Evolutionary conservation across 2,329 filamentous ascomycete genomes (phyloP).

Genomic region (Chaetomium globosum): DNA sequence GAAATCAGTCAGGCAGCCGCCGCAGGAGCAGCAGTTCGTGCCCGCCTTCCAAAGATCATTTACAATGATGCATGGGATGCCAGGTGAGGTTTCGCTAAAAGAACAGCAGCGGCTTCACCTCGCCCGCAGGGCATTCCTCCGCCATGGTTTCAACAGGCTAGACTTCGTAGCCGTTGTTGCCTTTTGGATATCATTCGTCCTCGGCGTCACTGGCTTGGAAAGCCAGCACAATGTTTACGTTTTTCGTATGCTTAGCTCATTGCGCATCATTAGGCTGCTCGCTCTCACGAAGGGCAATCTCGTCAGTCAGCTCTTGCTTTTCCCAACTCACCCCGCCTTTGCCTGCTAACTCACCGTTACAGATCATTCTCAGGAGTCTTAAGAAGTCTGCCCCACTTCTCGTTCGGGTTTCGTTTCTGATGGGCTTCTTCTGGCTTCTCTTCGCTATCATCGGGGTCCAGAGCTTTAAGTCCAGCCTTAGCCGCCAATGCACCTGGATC

Average conservation of each 20-base stretch:
- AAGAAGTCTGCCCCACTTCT: slow-evolving; percentile 93
- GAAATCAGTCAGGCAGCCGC: slow-evolving; percentile 62
- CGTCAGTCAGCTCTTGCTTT: slow-evolving; percentile 53
- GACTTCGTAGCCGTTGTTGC: slow-evolving; percentile 94
- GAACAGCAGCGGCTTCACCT: slow-evolving; percentile 83
- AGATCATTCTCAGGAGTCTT: slow-evolving; percentile 91
- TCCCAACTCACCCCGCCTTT: neutral
- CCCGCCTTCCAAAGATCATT: slow-evolving; percentile 75
- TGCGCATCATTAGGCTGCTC: slow-evolving; percentile 88
- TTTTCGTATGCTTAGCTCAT: slow-evolving; percentile 94
- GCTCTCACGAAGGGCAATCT: slow-evolving; percentile 91
- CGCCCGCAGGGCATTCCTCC: slow-evolving; percentile 85
- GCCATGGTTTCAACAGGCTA: slow-evolving; percentile 92
- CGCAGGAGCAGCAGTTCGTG: slow-evolving; percentile 46
- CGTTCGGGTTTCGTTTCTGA: slow-evolving; percentile 89
- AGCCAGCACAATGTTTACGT: slow-evolving; percentile 74
- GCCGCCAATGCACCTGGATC: slow-evolving; percentile 76
- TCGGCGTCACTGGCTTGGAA: slow-evolving; percentile 72
- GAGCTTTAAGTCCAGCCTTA: slow-evolving; percentile 85
- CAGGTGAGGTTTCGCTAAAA: slow-evolving; percentile 64
- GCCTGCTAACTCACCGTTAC: slow-evolving; percentile 18
- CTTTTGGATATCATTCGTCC: slow-evolving; percentile 86
- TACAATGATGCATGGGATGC: slow-evolving; percentile 70
- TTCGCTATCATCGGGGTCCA: slow-evolving; percentile 97
- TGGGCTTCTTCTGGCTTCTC: slow-evolving; percentile 95